Percentiles rank a stretch among this genome's conserved stretches.
These are phyloP conservation scores for Ceratocystis smalleyi DNA, from an alignment of 2,329 filamentous ascomycete species.

Conservation along the genomic window DNA sequence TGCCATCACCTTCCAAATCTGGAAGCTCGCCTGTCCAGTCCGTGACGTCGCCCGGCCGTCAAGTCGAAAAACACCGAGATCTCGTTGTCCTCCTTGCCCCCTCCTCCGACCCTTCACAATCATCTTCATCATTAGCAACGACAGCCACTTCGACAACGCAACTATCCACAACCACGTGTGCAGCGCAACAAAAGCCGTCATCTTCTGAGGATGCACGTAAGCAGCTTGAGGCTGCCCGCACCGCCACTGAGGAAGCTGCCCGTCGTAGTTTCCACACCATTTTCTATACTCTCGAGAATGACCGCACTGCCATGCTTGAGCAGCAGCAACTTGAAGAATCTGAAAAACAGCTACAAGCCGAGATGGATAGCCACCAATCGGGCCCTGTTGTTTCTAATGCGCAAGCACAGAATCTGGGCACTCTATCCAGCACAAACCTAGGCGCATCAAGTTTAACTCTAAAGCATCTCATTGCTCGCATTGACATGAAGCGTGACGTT, in stretches of 20 bases:
- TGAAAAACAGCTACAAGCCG: slow-evolving; percentile 87
- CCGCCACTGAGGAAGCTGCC: slow-evolving; percentile 75
- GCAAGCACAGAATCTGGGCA: slow-evolving; percentile 35
- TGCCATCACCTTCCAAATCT: slow-evolving; percentile 55
- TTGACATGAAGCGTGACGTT: slow-evolving; percentile 80
- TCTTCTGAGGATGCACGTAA: slow-evolving; percentile 79
- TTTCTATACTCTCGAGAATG: slow-evolving; percentile 90
- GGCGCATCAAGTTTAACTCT: slow-evolving; percentile 90
- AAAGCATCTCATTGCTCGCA: slow-evolving; percentile 90
- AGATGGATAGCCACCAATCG: slow-evolving; percentile 59
- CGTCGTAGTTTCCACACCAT: slow-evolving; percentile 83
- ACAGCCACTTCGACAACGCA: background rate
- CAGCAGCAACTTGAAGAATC: slow-evolving; percentile 94
- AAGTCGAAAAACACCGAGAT: slow-evolving; percentile 13
- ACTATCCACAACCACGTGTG: slow-evolving; percentile 25
- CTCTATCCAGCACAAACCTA: slow-evolving; percentile 82
- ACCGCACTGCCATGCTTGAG: slow-evolving; percentile 90
- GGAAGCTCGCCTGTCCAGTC: slow-evolving; percentile 51
- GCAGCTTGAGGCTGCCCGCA: slow-evolving; percentile 81
- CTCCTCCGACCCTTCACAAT: slow-evolving; percentile 2
- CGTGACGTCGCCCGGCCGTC: slow-evolving; percentile 37
- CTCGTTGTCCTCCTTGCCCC: slow-evolving; percentile 13
- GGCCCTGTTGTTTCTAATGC: slow-evolving; percentile 40
- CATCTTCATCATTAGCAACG: background rate
- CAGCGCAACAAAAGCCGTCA: slow-evolving; percentile 42